A percentile compares a stretch with the other conserved stretches of the same genome.
Evolutionary conservation across 495 filamentous ascomycete species (phyloP).

Genomic region (Xylaria sp.): DNA sequence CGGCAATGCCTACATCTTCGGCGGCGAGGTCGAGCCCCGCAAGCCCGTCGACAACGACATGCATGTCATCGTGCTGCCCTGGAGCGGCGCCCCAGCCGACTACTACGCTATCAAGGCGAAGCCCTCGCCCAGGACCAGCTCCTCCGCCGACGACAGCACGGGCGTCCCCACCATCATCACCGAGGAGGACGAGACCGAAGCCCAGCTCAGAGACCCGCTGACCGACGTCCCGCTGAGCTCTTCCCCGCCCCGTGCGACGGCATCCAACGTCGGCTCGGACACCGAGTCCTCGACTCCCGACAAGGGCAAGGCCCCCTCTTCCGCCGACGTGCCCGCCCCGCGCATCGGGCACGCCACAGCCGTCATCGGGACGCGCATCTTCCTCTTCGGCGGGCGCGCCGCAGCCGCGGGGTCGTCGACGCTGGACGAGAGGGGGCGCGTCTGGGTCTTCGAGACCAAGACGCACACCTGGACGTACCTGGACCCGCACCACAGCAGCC

Average conservation of each 20-base stretch:
- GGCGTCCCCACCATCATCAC: constrained; percentile 42
- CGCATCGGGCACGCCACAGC: constrained; percentile 66
- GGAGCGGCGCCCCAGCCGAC: constrained; percentile 59
- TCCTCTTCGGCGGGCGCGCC: constrained; percentile 67
- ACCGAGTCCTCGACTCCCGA: constrained; percentile 21
- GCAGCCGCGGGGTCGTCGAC: constrained; percentile 49
- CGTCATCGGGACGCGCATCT: constrained; percentile 65
- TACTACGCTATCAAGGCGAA: constrained; percentile 62
- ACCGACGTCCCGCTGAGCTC: constrained; percentile 36
- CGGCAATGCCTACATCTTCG: constrained; percentile 73
- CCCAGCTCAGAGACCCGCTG: constrained; percentile 33
- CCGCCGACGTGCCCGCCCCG: constrained; percentile 51
- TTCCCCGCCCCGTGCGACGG: constrained; percentile 8
- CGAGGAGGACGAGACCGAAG: constrained; percentile 46
- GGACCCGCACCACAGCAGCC: constrained; percentile 52
- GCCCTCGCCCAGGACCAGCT: constrained; percentile 27
- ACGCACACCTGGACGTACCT: constrained; percentile 63
- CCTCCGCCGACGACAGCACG: constrained; percentile 6
- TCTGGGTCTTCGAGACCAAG: constrained; percentile 71
- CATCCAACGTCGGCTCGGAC: background rate
- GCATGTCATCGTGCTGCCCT: constrained; percentile 68
- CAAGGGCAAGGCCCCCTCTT: constrained; percentile 22
- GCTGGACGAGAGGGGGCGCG: constrained; percentile 66
- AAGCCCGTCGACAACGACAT: constrained; percentile 72
- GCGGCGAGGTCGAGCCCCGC: constrained; percentile 60